A percentile compares a stretch with the other conserved stretches of the same genome.
Conservation (phyloP, 225 moss, liverwort and hornwort genomes). For the Asterella californica region DNA sequence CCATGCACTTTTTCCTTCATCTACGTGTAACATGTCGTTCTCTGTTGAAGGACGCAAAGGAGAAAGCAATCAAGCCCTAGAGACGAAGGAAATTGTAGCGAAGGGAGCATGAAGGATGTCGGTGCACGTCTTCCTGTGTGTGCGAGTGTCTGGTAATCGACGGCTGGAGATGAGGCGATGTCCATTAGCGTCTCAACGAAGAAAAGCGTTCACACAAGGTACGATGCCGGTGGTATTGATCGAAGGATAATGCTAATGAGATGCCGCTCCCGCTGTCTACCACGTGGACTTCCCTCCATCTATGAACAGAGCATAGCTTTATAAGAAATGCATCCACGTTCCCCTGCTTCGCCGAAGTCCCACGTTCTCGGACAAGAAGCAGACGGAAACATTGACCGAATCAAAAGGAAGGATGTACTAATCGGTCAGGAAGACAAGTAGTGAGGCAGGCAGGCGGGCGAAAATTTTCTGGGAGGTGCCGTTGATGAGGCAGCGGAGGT, state of each 20-base stretch:
- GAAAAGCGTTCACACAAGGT: constrained; percentile 2
- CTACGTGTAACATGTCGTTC: not conserved
- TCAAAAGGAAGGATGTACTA: not conserved
- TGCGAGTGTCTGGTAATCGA: not conserved
- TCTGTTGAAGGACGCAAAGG: too few relatives aligned
- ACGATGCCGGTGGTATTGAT: not conserved
- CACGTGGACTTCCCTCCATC: not conserved
- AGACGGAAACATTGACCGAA: not conserved
- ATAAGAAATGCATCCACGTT: not conserved
- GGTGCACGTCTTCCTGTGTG: not conserved
- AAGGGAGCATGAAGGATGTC: not conserved
- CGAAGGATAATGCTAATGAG: not conserved
- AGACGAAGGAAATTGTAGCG: not conserved
- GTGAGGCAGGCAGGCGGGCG: not conserved
- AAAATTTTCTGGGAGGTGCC: not conserved
- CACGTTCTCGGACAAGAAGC: not conserved
- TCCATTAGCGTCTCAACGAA: not conserved
- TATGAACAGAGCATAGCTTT: not conserved
- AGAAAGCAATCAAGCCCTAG: too few relatives aligned
- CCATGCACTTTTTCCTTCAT: not conserved
- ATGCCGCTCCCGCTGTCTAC: not conserved
- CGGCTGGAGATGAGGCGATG: constrained; percentile 3
- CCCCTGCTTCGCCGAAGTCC: not conserved
- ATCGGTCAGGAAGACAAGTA: not conserved
- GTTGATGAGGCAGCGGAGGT: not conserved